phyloP scores from a whole-genome alignment of 345 rosid genomes.

The Eucalyptus pauciflora region DNA sequence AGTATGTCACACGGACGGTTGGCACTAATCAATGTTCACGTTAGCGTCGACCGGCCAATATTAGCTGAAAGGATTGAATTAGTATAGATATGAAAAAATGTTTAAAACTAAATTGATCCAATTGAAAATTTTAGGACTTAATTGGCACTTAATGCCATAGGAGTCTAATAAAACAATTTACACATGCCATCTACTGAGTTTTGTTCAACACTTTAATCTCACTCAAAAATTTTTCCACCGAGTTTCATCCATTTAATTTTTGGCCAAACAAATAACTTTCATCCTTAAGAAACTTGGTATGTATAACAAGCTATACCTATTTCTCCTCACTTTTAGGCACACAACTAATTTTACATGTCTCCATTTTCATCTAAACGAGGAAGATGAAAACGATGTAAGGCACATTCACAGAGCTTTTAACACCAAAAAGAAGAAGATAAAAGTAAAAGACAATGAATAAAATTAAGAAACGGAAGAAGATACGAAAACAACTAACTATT shows the following conservation, averaged over 20 bases:
- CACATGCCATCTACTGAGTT: not conserved
- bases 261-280: not conserved
- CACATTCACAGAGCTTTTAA: not conserved
- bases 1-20: too few relatives aligned
- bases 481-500: not conserved
- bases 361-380: not conserved
- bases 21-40: too few relatives aligned
- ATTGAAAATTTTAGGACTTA: too few relatives aligned
- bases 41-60: accelerated
- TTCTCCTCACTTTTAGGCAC: not conserved
- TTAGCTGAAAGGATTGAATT: too few relatives aligned
- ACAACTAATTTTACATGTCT: not conserved
- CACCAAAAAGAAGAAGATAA: not conserved
- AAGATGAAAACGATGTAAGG: not conserved
- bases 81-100: too few relatives aligned
- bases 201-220: not conserved
- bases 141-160: too few relatives aligned
- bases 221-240: not conserved
- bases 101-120: too few relatives aligned
- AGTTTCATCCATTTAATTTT: not conserved
- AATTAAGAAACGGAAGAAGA: not conserved
- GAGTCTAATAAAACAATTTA: not conserved
- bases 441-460: not conserved
- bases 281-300: not conserved
- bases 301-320: not conserved